Percentiles rank a stretch among this genome's conserved stretches.
Conservation (phyloP, 2,329 filamentous ascomycete genomes). For the Berkeleyomyces basicola region DNA sequence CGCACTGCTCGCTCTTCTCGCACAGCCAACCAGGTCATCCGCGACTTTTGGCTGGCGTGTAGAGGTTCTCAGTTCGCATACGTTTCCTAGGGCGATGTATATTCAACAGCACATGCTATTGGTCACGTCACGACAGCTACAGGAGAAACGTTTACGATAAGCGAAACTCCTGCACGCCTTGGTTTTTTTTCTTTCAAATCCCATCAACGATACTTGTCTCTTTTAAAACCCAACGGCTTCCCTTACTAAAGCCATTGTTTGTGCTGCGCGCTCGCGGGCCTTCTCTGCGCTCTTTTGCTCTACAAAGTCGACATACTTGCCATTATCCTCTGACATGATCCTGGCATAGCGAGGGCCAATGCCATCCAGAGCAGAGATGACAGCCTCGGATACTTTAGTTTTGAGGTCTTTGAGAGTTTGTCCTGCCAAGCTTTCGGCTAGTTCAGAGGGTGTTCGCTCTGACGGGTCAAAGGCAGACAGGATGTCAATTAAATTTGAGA, state of each 20-base stretch:
- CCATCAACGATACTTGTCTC: background rate
- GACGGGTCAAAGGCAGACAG: constrained; percentile 48
- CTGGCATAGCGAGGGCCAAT: constrained; percentile 41
- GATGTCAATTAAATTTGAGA: constrained; percentile 74
- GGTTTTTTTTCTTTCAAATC: background rate
- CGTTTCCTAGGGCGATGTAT: background rate
- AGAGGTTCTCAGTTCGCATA: constrained; percentile 40
- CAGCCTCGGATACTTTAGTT: constrained; percentile 39
- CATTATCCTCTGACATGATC: constrained; percentile 31
- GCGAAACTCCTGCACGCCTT: background rate
- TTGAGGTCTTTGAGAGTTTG: constrained; percentile 26
- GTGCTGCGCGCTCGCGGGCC: constrained; percentile 44
- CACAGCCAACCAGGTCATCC: constrained; percentile 48
- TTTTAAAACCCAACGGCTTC: constrained; percentile 32
- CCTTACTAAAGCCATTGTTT: constrained; percentile 38
- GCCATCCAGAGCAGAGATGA: constrained; percentile 35
- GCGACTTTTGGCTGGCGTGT: constrained; percentile 57
- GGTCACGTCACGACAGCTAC: background rate
- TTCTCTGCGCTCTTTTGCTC: constrained; percentile 40
- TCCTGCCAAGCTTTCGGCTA: constrained; percentile 25
- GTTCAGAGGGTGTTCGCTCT: constrained; percentile 23
- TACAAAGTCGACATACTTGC: constrained; percentile 38
- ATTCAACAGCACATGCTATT: background rate
- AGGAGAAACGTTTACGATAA: too few relatives aligned
- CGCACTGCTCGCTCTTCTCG: constrained; percentile 48